Percentiles rank a stretch among this genome's conserved stretches.
These are phyloP conservation scores for Colletotrichum costaricense DNA, from an alignment of 2,329 filamentous ascomycete genomes.

Conservation along the genomic window DNA sequence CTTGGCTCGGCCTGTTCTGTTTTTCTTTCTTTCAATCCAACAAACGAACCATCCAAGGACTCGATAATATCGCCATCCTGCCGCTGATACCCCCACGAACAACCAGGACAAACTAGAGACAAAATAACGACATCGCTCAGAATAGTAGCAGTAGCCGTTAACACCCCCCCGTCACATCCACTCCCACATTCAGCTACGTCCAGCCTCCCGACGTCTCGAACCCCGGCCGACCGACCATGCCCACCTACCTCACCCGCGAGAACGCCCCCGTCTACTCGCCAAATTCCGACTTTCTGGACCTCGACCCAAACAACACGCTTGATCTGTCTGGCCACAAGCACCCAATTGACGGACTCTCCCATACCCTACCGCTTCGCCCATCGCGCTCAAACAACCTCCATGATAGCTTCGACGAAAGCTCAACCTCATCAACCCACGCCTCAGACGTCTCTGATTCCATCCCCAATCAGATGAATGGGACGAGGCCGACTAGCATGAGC, in stretches of 20 bases:
- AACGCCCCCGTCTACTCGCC: conserved; percentile 54
- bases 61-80: not conserved
- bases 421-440: conserved; percentile 63
- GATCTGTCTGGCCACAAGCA: conserved; percentile 44
- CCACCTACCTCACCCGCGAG: conserved; percentile 64
- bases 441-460: conserved; percentile 62
- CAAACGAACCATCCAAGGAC: conserved; percentile 2
- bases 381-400: conserved; percentile 58
- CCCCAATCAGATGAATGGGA: conserved; percentile 51
- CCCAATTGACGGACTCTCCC: conserved; percentile 48
- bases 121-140: conserved; percentile 20
- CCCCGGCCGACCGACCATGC: conserved; percentile 51
- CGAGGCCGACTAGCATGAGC: conserved; percentile 66
- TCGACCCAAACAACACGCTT: conserved; percentile 54
- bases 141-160: conserved; percentile 7
- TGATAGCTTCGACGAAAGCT: conserved; percentile 66
- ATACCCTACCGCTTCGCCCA: conserved; percentile 45
- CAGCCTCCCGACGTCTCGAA: conserved; percentile 26
- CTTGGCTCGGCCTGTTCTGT: conserved; percentile 11
- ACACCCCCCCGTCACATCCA: conserved; percentile 22
- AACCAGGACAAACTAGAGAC: not conserved
- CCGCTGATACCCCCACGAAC: not conserved
- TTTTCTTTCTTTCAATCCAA: not conserved
- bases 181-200: not conserved
- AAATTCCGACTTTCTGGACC: conserved; percentile 56